Conservation (phyloP, 2,329 filamentous ascomycete species). For the Chaetomium sp. region DNA sequence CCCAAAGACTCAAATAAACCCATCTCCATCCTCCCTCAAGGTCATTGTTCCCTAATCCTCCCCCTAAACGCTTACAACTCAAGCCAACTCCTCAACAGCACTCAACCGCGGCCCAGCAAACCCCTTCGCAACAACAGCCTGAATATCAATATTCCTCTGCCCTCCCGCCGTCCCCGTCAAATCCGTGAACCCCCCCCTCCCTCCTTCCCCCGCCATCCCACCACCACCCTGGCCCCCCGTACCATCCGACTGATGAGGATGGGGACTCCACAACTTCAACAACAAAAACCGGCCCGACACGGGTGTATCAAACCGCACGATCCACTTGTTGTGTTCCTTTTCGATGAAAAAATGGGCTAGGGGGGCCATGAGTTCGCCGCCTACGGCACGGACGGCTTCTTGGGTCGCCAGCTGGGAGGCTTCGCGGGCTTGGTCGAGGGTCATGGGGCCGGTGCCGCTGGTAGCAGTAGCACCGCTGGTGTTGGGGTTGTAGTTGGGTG, state of each 20-base stretch:
- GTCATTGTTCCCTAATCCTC: background rate
- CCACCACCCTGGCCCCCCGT: no score
- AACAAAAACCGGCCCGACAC: slow-evolving; percentile 78
- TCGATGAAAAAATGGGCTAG: slow-evolving; percentile 81
- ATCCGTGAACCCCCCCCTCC: no score
- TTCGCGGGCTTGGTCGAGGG: slow-evolving; percentile 37
- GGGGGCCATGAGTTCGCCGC: slow-evolving; percentile 59
- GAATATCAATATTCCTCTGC: slow-evolving; percentile 72
- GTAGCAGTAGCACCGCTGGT: slow-evolving; percentile 16
- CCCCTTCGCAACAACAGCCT: slow-evolving; percentile 75
- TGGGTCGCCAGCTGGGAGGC: slow-evolving; percentile 48
- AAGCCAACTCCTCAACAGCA: slow-evolving; percentile 59
- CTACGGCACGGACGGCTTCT: slow-evolving; percentile 50
- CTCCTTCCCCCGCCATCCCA: no score
- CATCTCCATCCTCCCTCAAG: background rate
- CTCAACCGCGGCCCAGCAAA: slow-evolving; percentile 84
- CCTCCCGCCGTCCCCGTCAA: no score
- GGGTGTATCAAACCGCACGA: slow-evolving; percentile 76
- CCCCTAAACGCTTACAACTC: background rate
- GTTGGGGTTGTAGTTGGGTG: background rate
- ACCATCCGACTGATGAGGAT: slow-evolving; percentile 43
- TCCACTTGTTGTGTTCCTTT: slow-evolving; percentile 75
- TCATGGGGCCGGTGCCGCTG: slow-evolving; percentile 23
- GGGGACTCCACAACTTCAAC: slow-evolving; percentile 83
- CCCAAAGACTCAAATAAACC: background rate